These are phyloP conservation scores for Penicillium atrosanguineum DNA, from an alignment of 495 filamentous ascomycete genomes.

Conservation along the genomic window DNA sequence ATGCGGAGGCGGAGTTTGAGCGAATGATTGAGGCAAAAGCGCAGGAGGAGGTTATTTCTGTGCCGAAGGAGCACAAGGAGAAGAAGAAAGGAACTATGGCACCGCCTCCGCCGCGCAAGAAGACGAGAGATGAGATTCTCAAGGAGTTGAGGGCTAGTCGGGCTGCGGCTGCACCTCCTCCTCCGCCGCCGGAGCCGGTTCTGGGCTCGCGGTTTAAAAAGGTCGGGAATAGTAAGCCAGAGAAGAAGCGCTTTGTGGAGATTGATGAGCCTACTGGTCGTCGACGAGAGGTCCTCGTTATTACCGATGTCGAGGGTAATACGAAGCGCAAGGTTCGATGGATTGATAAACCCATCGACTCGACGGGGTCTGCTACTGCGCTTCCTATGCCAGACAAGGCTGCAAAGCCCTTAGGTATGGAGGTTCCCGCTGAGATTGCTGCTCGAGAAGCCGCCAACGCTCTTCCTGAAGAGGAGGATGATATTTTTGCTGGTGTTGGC, in stretches of 20 bases:
- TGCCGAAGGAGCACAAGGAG: slow-evolving; percentile 50
- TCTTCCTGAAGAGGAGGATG: slow-evolving; percentile 48
- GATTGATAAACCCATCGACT: slow-evolving; percentile 43
- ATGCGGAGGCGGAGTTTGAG: slow-evolving; percentile 79
- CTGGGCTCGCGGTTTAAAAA: slow-evolving; percentile 81
- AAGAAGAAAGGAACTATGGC: slow-evolving; percentile 80
- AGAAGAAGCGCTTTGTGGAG: slow-evolving; percentile 72
- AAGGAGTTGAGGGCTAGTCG: slow-evolving; percentile 76
- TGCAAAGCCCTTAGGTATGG: slow-evolving; percentile 71
- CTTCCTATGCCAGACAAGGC: slow-evolving; percentile 65
- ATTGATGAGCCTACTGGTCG: slow-evolving; percentile 56
- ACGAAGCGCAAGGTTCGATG: slow-evolving; percentile 76
- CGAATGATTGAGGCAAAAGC: slow-evolving; percentile 62
- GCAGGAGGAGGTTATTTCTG: slow-evolving; percentile 48
- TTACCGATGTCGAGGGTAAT: slow-evolving; percentile 81
- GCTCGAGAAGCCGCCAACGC: slow-evolving; percentile 34
- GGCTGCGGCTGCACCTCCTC: slow-evolving; percentile 55
- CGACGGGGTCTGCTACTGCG: slow-evolving; percentile 30
- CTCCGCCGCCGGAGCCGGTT: slow-evolving; percentile 47
- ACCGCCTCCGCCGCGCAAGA: slow-evolving; percentile 60
- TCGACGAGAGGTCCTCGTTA: slow-evolving; percentile 79
- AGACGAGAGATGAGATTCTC: slow-evolving; percentile 79
- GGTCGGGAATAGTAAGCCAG: slow-evolving; percentile 56
- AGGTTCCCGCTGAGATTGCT: slow-evolving; percentile 60
- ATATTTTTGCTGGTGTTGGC: slow-evolving; percentile 87